A percentile compares a stretch with the other conserved stretches of the same genome.
Conservation (phyloP, 2,329 filamentous ascomycete genomes). For the Paraphaeosphaeria minitans region DNA sequence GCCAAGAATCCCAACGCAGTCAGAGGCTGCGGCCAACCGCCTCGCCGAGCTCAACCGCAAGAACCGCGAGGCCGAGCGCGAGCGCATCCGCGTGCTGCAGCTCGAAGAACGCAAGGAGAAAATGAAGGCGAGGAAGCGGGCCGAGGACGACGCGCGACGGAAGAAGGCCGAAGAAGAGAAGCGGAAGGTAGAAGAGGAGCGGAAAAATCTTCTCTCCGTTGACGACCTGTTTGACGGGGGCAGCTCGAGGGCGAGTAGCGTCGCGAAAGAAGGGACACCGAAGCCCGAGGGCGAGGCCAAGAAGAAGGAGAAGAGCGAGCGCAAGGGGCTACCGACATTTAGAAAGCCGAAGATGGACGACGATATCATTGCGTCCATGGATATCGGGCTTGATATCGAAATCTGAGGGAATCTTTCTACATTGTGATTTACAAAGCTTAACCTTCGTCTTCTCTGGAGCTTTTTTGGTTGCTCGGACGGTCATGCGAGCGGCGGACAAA, state of each 20-base stretch:
- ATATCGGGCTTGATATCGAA: constrained; percentile 90
- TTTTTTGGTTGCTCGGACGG: background rate
- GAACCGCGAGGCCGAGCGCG: constrained; percentile 83
- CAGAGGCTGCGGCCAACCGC: constrained; percentile 74
- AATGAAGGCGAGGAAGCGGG: constrained; percentile 41
- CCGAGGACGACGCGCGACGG: constrained; percentile 54
- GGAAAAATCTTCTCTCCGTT: constrained; percentile 38
- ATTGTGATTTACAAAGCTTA: background rate
- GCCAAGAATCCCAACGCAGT: constrained; percentile 59
- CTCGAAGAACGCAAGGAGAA: constrained; percentile 68
- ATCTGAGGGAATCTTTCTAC: constrained; percentile 57
- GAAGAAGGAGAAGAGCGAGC: constrained; percentile 58
- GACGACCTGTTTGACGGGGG: constrained; percentile 54
- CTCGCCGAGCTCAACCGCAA: constrained; percentile 81
- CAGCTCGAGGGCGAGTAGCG: constrained; percentile 24
- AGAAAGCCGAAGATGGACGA: constrained; percentile 82
- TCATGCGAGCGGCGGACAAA: background rate
- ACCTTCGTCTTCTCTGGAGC: background rate
- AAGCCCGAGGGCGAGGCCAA: constrained; percentile 49
- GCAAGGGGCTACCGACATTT: constrained; percentile 68
- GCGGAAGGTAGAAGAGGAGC: constrained; percentile 51
- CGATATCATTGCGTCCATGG: constrained; percentile 86
- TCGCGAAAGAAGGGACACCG: constrained; percentile 45
- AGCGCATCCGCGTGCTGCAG: constrained; percentile 89
- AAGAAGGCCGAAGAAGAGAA: constrained; percentile 61